A percentile compares a stretch with the other conserved stretches of the same genome.
These are phyloP conservation scores for Blastobotrys muscicola DNA, from an alignment of 805 yeast species.

Conservation along the genomic window DNA sequence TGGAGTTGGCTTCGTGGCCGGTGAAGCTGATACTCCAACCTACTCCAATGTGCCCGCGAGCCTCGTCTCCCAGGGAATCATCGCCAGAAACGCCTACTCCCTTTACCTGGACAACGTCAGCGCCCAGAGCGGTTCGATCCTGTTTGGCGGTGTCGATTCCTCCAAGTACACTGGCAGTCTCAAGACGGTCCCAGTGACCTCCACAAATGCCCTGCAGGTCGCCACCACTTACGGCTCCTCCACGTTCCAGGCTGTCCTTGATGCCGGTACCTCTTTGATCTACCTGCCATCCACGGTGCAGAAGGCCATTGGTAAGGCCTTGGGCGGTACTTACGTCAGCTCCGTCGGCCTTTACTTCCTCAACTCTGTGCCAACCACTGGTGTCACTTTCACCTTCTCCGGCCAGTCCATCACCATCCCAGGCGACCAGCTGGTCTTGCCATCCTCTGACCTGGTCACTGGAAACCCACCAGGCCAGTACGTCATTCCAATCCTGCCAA, in stretches of 20 bases:
- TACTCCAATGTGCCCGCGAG: slow-evolving; percentile 61
- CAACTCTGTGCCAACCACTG: slow-evolving; percentile 3
- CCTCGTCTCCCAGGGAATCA: slow-evolving; percentile 39
- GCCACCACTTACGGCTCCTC: neutral
- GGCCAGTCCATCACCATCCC: slow-evolving; percentile 22
- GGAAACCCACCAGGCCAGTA: slow-evolving; percentile 9
- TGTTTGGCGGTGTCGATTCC: slow-evolving; percentile 40
- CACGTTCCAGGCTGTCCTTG: slow-evolving; percentile 36
- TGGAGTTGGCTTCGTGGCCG: slow-evolving; percentile 28
- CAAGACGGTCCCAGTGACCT: slow-evolving; percentile 27
- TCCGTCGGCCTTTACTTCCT: slow-evolving; percentile 19
- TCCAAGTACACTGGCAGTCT: slow-evolving; percentile 34
- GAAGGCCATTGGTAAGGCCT: too few species aligned
- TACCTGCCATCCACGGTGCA: slow-evolving; percentile 34
- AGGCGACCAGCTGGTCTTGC: slow-evolving; percentile 10
- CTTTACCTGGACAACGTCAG: slow-evolving; percentile 32
- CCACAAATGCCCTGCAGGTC: slow-evolving; percentile 8
- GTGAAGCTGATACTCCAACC: slow-evolving; percentile 21
- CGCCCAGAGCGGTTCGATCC: slow-evolving; percentile 29
- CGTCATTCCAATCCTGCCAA: slow-evolving; percentile 6
- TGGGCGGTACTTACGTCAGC: neutral
- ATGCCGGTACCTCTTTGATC: slow-evolving; percentile 47
- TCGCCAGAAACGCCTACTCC: slow-evolving; percentile 36
- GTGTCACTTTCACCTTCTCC: slow-evolving; percentile 15
- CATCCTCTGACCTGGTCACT: slow-evolving; percentile 8